Evolutionary conservation across 352 stramenopile species (phyloP).

Genomic region (Phytophthora lateralis): DNA sequence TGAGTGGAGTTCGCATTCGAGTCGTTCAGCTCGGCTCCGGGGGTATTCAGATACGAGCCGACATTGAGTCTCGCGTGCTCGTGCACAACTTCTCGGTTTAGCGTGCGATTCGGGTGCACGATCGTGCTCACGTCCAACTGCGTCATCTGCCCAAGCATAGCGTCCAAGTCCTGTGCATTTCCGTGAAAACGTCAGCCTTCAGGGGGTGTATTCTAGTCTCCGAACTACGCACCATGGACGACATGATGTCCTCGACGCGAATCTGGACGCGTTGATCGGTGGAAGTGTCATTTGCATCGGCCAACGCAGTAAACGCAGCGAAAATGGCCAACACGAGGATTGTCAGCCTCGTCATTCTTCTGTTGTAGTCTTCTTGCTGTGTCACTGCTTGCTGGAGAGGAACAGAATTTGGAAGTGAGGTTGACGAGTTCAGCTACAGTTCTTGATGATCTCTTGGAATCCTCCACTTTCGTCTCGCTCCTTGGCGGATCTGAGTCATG

Average conservation of each 20-base stretch:
- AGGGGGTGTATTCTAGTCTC: background rate
- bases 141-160: conserved; percentile 91
- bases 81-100: conserved; percentile 68
- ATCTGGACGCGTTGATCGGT: conserved; percentile 19
- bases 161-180: conserved; percentile 31
- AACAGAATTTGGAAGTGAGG: conserved; percentile 35
- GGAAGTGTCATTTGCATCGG: background rate
- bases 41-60: conserved; percentile 91
- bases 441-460: conserved; percentile 14
- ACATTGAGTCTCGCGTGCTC: conserved; percentile 81
- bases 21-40: conserved; percentile 36
- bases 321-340: conserved; percentile 7
- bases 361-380: background rate
- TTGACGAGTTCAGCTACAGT: background rate
- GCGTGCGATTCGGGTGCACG: conserved; percentile 59
- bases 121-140: conserved; percentile 90
- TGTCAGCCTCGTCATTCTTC: conserved; percentile 16
- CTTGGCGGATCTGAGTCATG: conserved; percentile 27
- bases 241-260: conserved; percentile 34
- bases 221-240: conserved; percentile 31
- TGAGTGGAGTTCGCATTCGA: conserved; percentile 30
- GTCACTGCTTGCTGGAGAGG: background rate
- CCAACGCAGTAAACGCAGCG: background rate
- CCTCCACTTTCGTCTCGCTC: conserved; percentile 11
- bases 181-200: conserved; percentile 10